Evolutionary conservation across 2,329 filamentous ascomycete species (phyloP).

Genomic region (Colletotrichum lindemuthianum): DNA sequence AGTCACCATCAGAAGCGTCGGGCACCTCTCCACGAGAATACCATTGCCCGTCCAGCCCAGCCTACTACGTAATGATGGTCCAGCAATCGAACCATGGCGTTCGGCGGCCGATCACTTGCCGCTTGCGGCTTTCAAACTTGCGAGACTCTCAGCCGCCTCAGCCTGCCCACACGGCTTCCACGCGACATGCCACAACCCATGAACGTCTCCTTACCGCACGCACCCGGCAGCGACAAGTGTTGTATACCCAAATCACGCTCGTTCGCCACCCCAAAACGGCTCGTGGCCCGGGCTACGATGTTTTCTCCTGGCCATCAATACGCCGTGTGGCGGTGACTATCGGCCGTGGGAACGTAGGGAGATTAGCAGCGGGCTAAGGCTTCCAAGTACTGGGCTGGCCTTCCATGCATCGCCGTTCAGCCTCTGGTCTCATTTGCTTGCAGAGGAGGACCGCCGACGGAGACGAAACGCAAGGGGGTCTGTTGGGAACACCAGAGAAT

Average conservation of each 20-base stretch:
- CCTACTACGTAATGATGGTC: slow-evolving; percentile 30
- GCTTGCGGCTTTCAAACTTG: slow-evolving; percentile 15
- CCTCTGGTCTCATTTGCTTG: slow-evolving; percentile 6
- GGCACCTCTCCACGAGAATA: neutral
- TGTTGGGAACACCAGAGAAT: slow-evolving; percentile 8
- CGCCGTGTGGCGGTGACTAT: slow-evolving; percentile 20
- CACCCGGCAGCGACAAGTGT: slow-evolving; percentile 1
- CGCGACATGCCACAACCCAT: slow-evolving; percentile 26
- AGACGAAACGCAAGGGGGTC: neutral
- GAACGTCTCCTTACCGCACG: slow-evolving; percentile 4
- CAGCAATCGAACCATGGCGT: slow-evolving; percentile 32
- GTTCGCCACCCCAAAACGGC: neutral
- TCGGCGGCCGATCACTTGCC: slow-evolving; percentile 22
- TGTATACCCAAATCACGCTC: too few relatives aligned
- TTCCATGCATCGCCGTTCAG: slow-evolving; percentile 34
- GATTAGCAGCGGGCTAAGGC: neutral
- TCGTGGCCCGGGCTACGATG: slow-evolving; percentile 7
- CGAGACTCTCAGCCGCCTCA: slow-evolving; percentile 12
- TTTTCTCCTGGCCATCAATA: slow-evolving; percentile 15
- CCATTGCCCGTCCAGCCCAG: slow-evolving; percentile 22
- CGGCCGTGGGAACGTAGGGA: slow-evolving; percentile 25
- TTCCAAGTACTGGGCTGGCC: slow-evolving; percentile 12
- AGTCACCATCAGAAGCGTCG: too few relatives aligned
- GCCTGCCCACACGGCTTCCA: slow-evolving; percentile 32
- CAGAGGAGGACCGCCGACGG: neutral